A percentile compares a stretch with the other conserved stretches of the same genome.
Evolutionary conservation across 2,329 filamentous ascomycete species (phyloP).

Genomic region (Xylaria sp.): DNA sequence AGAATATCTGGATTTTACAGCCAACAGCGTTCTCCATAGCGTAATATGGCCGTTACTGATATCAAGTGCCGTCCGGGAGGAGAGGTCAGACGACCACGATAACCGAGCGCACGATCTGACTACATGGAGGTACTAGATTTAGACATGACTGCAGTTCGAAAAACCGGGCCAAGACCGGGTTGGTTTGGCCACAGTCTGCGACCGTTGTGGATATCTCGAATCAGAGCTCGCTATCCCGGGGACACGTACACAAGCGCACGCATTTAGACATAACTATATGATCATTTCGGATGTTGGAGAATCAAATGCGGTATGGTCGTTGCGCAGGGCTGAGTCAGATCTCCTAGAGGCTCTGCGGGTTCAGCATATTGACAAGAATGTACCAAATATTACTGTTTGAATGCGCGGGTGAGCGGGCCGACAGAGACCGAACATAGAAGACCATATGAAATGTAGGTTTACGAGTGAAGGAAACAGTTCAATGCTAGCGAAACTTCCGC

Average conservation of each 20-base stretch:
- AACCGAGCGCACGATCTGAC: conserved; percentile 33
- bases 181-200: conserved; percentile 18
- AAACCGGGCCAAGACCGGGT: conserved; percentile 20
- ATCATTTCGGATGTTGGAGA: conserved; percentile 22
- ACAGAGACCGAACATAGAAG: conserved; percentile 16
- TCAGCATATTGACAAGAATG: conserved; percentile 33
- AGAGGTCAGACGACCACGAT: conserved; percentile 41
- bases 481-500: neutral
- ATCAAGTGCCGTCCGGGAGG: conserved; percentile 38
- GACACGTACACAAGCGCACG: conserved; percentile 1
- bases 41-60: conserved; percentile 30
- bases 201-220: conserved; percentile 26
- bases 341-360: conserved; percentile 41
- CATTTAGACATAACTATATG: conserved; percentile 18
- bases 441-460: neutral
- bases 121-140: conserved; percentile 34
- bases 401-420: conserved; percentile 25
- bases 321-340: conserved; percentile 31
- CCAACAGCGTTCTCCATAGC: conserved; percentile 5
- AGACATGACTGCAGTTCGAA: conserved; percentile 39
- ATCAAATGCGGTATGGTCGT: conserved; percentile 28
- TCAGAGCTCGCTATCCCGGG: conserved; percentile 19
- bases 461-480: conserved; percentile 24
- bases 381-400: conserved; percentile 14
- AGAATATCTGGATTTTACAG: conserved; percentile 16